These are phyloP conservation scores for Pseudognaphalium luteoalbum DNA, from an alignment of 129 eudicot species.

Conservation along the genomic window DNA sequence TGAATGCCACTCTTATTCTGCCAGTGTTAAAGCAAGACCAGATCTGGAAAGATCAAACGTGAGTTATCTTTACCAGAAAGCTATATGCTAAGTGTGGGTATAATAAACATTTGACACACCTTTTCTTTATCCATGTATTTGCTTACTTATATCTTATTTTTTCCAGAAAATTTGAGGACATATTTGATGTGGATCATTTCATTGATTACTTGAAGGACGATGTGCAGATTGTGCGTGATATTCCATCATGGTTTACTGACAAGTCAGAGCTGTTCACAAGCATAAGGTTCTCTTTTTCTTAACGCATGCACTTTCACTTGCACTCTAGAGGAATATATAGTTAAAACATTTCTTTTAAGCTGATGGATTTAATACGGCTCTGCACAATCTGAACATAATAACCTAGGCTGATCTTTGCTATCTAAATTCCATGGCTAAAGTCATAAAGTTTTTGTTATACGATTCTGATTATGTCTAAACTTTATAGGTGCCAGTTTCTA, in stretches of 20 bases:
- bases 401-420: neutral
- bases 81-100: conserved; percentile 15
- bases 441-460: neutral
- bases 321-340: conserved; percentile 5
- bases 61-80: conserved; percentile 41
- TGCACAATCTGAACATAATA: neutral
- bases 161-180: conserved; percentile 94
- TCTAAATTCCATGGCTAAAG: conserved; percentile 2
- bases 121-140: conserved; percentile 22
- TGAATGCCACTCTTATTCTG: conserved; percentile 93
- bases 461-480: neutral
- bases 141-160: conserved; percentile 4
- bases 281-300: conserved; percentile 59
- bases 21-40: conserved; percentile 98
- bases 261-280: conserved; percentile 82
- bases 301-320: conserved; percentile 10
- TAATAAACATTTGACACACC: neutral
- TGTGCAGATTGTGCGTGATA: conserved; percentile 91
- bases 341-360: conserved; percentile 11
- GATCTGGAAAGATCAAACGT: conserved; percentile 99
- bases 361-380: neutral
- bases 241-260: conserved; percentile 96
- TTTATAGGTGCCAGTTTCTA: neutral
- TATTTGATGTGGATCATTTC: conserved; percentile 97
- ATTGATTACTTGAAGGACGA: conserved; percentile 96